Conservation (phyloP, 2,329 filamentous ascomycete genomes). For the Monilinia laxa region DNA sequence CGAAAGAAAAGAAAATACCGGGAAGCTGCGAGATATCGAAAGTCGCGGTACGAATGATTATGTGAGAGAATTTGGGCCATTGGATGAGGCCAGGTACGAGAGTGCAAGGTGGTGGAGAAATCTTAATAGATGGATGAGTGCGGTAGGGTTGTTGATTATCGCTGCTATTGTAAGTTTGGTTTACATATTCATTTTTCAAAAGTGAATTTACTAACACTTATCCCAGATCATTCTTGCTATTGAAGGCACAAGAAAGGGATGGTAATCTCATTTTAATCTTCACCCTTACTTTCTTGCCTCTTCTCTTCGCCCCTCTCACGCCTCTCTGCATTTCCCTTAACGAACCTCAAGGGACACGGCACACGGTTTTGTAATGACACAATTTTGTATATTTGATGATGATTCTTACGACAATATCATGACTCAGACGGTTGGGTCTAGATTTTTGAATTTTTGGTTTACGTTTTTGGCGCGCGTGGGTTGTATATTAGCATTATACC, state of each 20-base stretch:
- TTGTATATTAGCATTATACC: conserved; percentile 23
- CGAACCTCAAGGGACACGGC: background rate
- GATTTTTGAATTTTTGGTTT: background rate
- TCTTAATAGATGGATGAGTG: conserved; percentile 60
- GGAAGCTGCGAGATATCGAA: conserved; percentile 23
- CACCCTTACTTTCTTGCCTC: background rate
- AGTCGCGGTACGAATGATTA: conserved; percentile 32
- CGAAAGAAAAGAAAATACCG: conserved; percentile 45
- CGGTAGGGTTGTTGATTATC: conserved; percentile 55
- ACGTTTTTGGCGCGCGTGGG: background rate
- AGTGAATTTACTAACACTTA: conserved; percentile 11
- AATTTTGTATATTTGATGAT: conserved; percentile 5
- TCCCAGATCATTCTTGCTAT: conserved; percentile 36
- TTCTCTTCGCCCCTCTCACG: background rate
- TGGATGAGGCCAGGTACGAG: conserved; percentile 44
- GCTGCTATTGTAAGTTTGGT: conserved; percentile 51
- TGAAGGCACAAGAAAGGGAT: conserved; percentile 32
- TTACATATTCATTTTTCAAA: background rate
- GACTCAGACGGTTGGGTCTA: conserved; percentile 1
- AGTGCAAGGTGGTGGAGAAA: conserved; percentile 66
- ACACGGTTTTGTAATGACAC: background rate
- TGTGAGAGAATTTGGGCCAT: conserved; percentile 35
- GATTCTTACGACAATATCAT: conserved; percentile 12
- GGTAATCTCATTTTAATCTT: conserved; percentile 25
- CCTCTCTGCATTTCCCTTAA: background rate